These are phyloP conservation scores for Arabidopsis thaliana DNA, from an alignment of 345 rosid genomes.

Conservation along the genomic window DNA sequence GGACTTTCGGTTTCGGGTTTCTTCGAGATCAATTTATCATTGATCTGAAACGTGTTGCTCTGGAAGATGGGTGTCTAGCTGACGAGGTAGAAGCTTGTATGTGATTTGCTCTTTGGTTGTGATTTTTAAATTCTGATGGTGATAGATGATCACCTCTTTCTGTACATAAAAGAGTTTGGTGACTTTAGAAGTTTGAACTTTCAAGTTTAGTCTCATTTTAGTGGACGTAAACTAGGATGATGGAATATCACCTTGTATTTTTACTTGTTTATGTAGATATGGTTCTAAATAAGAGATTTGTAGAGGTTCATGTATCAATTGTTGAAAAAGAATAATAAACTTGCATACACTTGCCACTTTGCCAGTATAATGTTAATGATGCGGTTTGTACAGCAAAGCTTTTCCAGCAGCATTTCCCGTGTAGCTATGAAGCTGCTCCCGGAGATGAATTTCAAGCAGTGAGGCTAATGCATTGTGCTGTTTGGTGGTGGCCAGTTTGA, in stretches of 20 bases:
- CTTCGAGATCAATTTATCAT: conserved; percentile 64
- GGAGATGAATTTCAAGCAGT: conserved; percentile 81
- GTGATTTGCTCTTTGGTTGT: conserved; percentile 24
- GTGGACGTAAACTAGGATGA: neutral
- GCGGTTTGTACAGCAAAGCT: conserved; percentile 55
- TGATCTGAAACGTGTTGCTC: conserved; percentile 67
- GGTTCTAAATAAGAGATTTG: neutral
- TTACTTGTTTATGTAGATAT: neutral
- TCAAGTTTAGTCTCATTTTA: conserved; percentile 24
- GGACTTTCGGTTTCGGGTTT: conserved; percentile 84
- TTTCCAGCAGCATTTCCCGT: conserved; percentile 80
- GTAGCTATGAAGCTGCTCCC: conserved; percentile 89
- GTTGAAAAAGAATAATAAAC: neutral
- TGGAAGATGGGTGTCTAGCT: conserved; percentile 61
- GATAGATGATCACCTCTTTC: conserved; percentile 7
- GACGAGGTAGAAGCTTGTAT: conserved; percentile 45
- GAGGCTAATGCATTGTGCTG: conserved; percentile 58
- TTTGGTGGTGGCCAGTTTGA: conserved; percentile 81
- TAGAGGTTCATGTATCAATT: neutral
- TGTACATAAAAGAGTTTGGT: conserved; percentile 26
- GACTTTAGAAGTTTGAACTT: conserved; percentile 12
- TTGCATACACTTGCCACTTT: neutral
- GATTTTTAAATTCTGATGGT: neutral
- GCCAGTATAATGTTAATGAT: neutral
- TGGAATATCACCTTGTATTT: conserved; percentile 16